phyloP scores from a whole-genome alignment of 192 early-diverging fungal species.

The Backusella tarrabulga region DNA sequence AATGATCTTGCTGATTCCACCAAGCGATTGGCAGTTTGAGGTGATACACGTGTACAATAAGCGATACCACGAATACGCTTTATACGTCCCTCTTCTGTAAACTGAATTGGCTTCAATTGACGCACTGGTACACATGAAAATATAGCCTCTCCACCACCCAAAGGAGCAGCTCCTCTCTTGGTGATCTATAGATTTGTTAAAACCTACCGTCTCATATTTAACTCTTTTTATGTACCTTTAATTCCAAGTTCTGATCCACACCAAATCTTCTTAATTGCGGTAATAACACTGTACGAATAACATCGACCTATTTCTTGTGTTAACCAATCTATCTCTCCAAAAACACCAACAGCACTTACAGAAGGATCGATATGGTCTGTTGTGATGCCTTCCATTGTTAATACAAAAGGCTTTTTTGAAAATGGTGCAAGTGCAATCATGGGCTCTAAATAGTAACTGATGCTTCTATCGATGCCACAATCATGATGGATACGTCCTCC shows the following conservation, averaged over 20 bases:
- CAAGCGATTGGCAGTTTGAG: slow-evolving; percentile 93
- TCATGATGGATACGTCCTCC: slow-evolving; percentile 88
- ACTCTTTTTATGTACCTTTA: slow-evolving; percentile 54
- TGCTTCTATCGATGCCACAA: slow-evolving; percentile 79
- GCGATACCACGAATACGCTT: slow-evolving; percentile 95
- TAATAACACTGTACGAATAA: slow-evolving; percentile 85
- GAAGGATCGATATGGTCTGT: slow-evolving; percentile 91
- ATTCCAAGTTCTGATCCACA: slow-evolving; percentile 77
- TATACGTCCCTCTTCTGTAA: slow-evolving; percentile 83
- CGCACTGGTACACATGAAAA: slow-evolving; percentile 86
- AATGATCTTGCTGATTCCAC: slow-evolving; percentile 83
- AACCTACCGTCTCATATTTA: background rate
- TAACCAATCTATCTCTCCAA: no score
- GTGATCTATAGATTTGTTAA: slow-evolving; percentile 55
- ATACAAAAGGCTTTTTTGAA: slow-evolving; percentile 77
- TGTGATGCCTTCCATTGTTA: slow-evolving; percentile 90
- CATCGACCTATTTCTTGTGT: slow-evolving; percentile 64
- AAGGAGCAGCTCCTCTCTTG: slow-evolving; percentile 85
- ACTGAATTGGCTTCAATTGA: slow-evolving; percentile 73
- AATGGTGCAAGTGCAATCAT: slow-evolving; percentile 92
- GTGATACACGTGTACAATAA: slow-evolving; percentile 84
- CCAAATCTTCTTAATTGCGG: slow-evolving; percentile 86
- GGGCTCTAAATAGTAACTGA: slow-evolving; percentile 94
- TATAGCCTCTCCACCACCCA: slow-evolving; percentile 88
- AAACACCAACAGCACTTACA: slow-evolving; percentile 42